Evolutionary conservation across 768 basidiomycete species (phyloP).

Genomic region (Termitomyces bulborhizus): DNA sequence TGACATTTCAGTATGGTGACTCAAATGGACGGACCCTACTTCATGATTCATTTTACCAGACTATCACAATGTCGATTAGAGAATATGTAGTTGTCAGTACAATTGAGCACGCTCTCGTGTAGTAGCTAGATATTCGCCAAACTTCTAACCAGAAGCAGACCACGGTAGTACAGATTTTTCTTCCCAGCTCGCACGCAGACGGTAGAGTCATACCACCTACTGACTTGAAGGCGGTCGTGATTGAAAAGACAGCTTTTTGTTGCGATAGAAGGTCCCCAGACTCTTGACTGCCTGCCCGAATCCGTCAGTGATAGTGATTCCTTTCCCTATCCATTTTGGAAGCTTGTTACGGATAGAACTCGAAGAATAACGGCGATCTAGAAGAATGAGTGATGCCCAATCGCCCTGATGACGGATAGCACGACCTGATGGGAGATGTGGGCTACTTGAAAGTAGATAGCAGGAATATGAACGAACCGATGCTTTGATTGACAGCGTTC

Average conservation of each 20-base stretch:
- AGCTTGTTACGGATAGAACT: conserved; percentile 68
- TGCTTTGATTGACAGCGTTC: conserved; percentile 95
- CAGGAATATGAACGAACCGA: conserved; percentile 49
- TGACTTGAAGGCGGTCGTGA: not conserved
- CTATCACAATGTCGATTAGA: too few relatives aligned
- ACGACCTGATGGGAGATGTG: conserved; percentile 48
- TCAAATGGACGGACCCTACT: too few relatives aligned
- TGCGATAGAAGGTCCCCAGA: conserved; percentile 63
- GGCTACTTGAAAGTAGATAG: not conserved
- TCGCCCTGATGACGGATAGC: conserved; percentile 89
- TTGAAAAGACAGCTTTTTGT: conserved; percentile 28
- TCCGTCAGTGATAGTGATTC: conserved; percentile 47
- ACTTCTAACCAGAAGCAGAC: too few relatives aligned
- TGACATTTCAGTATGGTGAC: too few relatives aligned
- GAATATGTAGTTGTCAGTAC: too few relatives aligned
- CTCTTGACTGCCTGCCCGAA: conserved; percentile 72
- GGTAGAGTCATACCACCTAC: not conserved
- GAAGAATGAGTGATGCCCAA: conserved; percentile 85
- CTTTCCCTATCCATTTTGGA: conserved; percentile 84
- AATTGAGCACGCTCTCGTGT: too few relatives aligned
- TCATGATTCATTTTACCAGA: too few relatives aligned
- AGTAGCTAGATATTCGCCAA: too few relatives aligned
- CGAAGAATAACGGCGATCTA: conserved; percentile 79
- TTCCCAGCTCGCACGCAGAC: too few relatives aligned
- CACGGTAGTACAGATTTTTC: too few relatives aligned